phyloP scores from a whole-genome alignment of 2,329 filamentous ascomycete species.

The Trichothecium roseum region DNA sequence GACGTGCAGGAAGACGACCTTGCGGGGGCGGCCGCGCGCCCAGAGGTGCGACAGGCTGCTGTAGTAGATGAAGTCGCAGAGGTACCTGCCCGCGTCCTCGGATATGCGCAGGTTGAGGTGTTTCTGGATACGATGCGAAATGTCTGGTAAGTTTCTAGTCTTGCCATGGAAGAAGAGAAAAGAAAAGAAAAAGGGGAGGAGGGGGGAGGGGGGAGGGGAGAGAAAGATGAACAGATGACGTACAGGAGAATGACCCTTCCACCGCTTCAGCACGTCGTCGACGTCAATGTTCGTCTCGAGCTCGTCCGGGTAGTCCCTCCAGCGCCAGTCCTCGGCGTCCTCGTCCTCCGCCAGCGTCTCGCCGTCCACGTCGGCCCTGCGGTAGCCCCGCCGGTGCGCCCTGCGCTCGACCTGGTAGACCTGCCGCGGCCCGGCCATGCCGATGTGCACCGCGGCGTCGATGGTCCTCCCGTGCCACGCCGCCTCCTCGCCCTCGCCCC shows the following conservation, averaged over 20 bases:
- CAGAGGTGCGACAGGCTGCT: conserved; percentile 51
- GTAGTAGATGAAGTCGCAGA: conserved; percentile 74
- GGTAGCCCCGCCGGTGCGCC: conserved; percentile 64
- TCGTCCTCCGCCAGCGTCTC: conserved; percentile 43
- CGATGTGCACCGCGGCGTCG: conserved; percentile 67
- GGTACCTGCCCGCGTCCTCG: conserved; percentile 59
- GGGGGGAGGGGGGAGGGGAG: not conserved
- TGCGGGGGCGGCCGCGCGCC: conserved; percentile 32
- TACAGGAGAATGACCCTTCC: conserved; percentile 42
- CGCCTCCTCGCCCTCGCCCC: not conserved
- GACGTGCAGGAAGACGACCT: conserved; percentile 63
- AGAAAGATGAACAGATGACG: too few species aligned
- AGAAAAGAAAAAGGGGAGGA: not conserved
- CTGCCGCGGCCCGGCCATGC: conserved; percentile 58
- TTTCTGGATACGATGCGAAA: conserved; percentile 15
- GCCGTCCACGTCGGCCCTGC: conserved; percentile 59
- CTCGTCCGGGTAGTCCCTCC: conserved; percentile 40
- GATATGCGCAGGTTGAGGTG: conserved; percentile 46
- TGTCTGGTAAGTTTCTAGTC: too few species aligned
- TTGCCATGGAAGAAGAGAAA: not conserved
- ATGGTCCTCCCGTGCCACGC: conserved; percentile 13
- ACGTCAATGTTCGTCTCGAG: conserved; percentile 47
- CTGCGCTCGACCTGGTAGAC: conserved; percentile 62
- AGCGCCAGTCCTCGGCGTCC: conserved; percentile 39
- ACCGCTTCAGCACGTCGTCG: conserved; percentile 43